These are phyloP conservation scores for Thuidium tamariscinum DNA, from an alignment of 225 moss, liverwort and hornwort species.

Conservation along the genomic window DNA sequence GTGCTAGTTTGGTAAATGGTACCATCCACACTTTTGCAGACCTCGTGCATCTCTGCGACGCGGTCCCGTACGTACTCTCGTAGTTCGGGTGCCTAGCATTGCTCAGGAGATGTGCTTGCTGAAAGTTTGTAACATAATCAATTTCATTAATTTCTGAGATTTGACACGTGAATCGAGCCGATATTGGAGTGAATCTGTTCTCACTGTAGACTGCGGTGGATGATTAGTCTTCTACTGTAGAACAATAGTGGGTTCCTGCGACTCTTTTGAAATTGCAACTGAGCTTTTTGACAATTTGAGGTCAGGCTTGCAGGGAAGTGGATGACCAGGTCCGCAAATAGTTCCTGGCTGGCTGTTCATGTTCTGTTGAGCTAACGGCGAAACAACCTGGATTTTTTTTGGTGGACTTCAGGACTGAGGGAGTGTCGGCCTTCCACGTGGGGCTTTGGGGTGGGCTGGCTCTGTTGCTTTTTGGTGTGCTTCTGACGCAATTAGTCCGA, in stretches of 20 bases:
- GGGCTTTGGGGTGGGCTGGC: background rate
- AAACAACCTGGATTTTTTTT: background rate
- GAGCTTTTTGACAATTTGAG: background rate
- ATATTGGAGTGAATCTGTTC: background rate
- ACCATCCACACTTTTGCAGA: background rate
- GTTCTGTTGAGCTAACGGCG: background rate
- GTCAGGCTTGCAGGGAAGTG: background rate
- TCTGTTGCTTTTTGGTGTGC: background rate
- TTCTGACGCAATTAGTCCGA: background rate
- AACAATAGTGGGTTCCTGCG: background rate
- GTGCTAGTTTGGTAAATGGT: slow-evolving; percentile 5
- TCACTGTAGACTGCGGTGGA: background rate
- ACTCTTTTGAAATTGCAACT: background rate
- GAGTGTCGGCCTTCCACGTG: background rate
- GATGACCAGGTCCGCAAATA: background rate
- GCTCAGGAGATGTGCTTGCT: slow-evolving; percentile 1
- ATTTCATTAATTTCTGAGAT: slow-evolving; percentile 5
- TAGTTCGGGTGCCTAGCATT: background rate
- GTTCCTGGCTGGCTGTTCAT: background rate
- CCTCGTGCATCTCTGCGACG: background rate
- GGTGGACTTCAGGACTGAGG: background rate
- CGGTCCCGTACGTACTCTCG: background rate
- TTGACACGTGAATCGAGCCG: background rate
- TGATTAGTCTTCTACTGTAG: background rate
- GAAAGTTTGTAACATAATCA: slow-evolving; percentile 23